Evolutionary conservation across 495 filamentous ascomycete species (phyloP).

Genomic region (Aspergillus sclerotiicarbonarius): DNA sequence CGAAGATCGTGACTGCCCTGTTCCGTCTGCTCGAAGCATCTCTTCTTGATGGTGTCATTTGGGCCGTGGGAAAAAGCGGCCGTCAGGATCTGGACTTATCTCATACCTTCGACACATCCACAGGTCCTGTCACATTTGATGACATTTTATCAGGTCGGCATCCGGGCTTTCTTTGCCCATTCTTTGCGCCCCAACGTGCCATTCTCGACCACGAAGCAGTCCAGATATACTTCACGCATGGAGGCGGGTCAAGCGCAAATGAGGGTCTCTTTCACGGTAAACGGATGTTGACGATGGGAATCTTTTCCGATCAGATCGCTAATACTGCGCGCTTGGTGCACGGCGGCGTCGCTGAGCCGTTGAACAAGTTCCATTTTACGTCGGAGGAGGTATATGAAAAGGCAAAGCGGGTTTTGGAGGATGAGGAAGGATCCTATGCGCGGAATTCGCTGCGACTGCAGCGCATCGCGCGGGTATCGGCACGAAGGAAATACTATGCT

Average conservation of each 20-base stretch:
- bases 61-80: slow-evolving; percentile 25
- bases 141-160: slow-evolving; percentile 24
- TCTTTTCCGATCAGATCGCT: slow-evolving; percentile 36
- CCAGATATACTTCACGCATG: slow-evolving; percentile 35
- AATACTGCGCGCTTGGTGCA: slow-evolving; percentile 30
- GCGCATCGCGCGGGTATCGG: slow-evolving; percentile 32
- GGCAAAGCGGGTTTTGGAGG: slow-evolving; percentile 19
- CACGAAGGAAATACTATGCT: slow-evolving; percentile 32
- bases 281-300: slow-evolving; percentile 29
- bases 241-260: slow-evolving; percentile 34
- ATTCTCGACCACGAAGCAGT: slow-evolving; percentile 28
- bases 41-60: slow-evolving; percentile 38
- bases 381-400: slow-evolving; percentile 27
- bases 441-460: slow-evolving; percentile 29
- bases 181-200: slow-evolving; percentile 34
- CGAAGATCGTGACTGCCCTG: slow-evolving; percentile 27
- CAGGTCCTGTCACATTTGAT: slow-evolving; percentile 11
- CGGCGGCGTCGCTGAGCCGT: slow-evolving; percentile 26
- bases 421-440: slow-evolving; percentile 17
- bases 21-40: slow-evolving; percentile 20
- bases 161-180: slow-evolving; percentile 24
- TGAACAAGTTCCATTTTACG: slow-evolving; percentile 34
- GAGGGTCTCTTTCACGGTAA: slow-evolving; percentile 37
- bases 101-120: neutral
- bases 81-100: slow-evolving; percentile 20